phyloP scores from a whole-genome alignment of 192 early-diverging fungal genomes.

The Rhizophagus prolifer region DNA sequence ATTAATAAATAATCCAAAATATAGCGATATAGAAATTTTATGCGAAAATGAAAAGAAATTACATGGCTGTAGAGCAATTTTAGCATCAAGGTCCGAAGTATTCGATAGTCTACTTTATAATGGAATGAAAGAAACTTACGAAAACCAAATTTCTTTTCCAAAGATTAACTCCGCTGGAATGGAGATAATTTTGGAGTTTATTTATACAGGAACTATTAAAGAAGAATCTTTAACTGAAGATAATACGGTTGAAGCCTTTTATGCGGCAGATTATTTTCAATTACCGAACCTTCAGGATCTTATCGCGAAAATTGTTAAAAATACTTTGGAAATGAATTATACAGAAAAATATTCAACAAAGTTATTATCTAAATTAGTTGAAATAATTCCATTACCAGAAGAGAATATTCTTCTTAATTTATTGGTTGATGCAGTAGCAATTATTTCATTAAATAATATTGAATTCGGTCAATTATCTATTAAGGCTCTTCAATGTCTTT shows the following conservation, averaged over 20 bases:
- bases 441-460: too few species aligned
- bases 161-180: not conserved
- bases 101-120: constrained; percentile 16
- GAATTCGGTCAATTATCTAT: not conserved
- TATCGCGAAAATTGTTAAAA: not conserved
- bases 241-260: not conserved
- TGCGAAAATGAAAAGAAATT: not conserved
- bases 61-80: not conserved
- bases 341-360: too few species aligned
- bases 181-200: not conserved
- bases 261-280: constrained; percentile 18
- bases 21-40: not conserved
- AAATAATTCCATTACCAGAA: not conserved
- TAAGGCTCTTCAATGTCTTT: not conserved
- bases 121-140: constrained; percentile 16
- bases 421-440: too few species aligned
- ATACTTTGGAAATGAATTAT: not conserved
- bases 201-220: not conserved
- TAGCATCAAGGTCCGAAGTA: constrained; percentile 7
- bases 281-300: not conserved
- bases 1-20: constrained; percentile 5
- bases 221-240: not conserved
- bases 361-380: not conserved
- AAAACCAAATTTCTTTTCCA: constrained; percentile 1
- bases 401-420: too few species aligned